Conservation (phyloP, 2,329 filamentous ascomycete species). For the Periconia macrospinosa region DNA sequence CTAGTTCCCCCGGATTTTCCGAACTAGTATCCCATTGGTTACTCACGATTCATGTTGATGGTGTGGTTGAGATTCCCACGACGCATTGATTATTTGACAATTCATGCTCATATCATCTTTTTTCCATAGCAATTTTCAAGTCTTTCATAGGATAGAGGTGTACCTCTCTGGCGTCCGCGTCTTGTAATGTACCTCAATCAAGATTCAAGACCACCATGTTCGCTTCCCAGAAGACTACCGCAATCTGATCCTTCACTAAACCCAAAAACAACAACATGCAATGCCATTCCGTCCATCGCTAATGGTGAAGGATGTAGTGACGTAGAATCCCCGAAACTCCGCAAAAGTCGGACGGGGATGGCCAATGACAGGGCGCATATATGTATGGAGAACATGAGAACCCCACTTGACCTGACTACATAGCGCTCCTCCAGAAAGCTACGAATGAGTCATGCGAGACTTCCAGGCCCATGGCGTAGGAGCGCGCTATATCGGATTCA, state of each 20-base stretch:
- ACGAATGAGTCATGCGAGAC: slow-evolving; percentile 12
- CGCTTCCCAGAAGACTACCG: neutral
- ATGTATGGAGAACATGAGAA: slow-evolving; percentile 2
- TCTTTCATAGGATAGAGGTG: neutral
- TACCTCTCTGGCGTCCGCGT: neutral
- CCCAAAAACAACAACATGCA: neutral
- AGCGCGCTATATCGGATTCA: slow-evolving; percentile 1
- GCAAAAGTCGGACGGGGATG: slow-evolving; percentile 18
- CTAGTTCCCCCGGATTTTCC: neutral
- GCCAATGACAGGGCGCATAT: slow-evolving; percentile 18
- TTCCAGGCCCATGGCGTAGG: slow-evolving; percentile 16
- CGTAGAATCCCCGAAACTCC: slow-evolving; percentile 11
- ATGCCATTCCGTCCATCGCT: slow-evolving; percentile 1
- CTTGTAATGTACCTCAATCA: neutral
- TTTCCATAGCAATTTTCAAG: neutral
- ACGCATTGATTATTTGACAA: no score
- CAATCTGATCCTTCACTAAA: neutral
- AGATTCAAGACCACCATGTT: neutral
- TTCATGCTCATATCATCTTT: no score
- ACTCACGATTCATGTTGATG: neutral
- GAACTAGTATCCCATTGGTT: neutral
- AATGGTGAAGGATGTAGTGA: neutral
- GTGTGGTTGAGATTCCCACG: no score
- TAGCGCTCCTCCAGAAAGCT: neutral
- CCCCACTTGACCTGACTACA: slow-evolving; percentile 10